Evolutionary conservation across 2,329 filamentous ascomycete genomes (phyloP).

Genomic region (Malbranchea cinnamomea): DNA sequence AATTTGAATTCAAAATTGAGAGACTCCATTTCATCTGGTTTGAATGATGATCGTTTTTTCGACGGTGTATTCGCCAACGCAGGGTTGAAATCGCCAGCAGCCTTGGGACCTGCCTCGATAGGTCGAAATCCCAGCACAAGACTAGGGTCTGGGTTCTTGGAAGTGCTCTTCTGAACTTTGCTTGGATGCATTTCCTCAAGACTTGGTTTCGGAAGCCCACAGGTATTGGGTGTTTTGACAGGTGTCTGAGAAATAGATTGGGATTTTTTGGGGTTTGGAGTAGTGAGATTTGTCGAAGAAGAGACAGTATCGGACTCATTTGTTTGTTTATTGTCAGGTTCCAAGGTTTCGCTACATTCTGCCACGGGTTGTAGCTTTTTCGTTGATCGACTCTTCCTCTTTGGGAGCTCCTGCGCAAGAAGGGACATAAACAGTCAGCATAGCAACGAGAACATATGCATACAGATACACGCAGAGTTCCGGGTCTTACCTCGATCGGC

Average conservation of each 20-base stretch:
- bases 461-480: conserved; percentile 7
- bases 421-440: too few relatives aligned
- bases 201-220: conserved; percentile 52
- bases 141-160: conserved; percentile 62
- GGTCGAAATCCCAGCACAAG: conserved; percentile 70
- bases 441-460: conserved; percentile 9
- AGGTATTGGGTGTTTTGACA: conserved; percentile 46
- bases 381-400: conserved; percentile 11
- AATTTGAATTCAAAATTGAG: conserved; percentile 34
- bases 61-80: conserved; percentile 27
- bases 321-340: conserved; percentile 16
- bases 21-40: conserved; percentile 24
- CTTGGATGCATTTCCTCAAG: conserved; percentile 83
- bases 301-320: conserved; percentile 9
- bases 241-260: conserved; percentile 19
- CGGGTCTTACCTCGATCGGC: conserved; percentile 19
- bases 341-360: conserved; percentile 32
- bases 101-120: conserved; percentile 37
- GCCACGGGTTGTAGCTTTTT: conserved; percentile 29
- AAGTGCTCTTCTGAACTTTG: conserved; percentile 59
- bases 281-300: conserved; percentile 17
- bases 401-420: too few relatives aligned
- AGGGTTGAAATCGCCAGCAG: conserved; percentile 9
- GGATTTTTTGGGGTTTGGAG: conserved; percentile 16
- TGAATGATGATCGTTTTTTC: conserved; percentile 22